phyloP scores from a whole-genome alignment of 2,329 filamentous ascomycete species.

The Xylaria digitata region DNA sequence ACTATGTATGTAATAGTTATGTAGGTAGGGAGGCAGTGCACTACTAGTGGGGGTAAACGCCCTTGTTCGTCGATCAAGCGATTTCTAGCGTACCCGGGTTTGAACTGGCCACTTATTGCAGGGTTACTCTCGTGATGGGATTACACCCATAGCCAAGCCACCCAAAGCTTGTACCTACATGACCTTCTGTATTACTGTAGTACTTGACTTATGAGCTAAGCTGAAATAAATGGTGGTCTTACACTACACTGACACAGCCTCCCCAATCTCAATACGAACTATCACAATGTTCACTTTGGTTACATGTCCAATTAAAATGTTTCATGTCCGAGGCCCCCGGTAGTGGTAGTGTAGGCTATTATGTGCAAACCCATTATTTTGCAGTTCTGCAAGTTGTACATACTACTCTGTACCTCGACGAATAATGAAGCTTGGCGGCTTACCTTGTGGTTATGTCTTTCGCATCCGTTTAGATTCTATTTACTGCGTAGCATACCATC shows the following conservation, averaged over 20 bases:
- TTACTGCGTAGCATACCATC: too few species aligned
- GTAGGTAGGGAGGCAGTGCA: neutral
- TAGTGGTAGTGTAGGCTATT: neutral
- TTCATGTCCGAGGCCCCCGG: neutral
- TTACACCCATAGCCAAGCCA: slow-evolving; percentile 21
- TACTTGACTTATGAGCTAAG: slow-evolving; percentile 3
- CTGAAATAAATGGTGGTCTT: neutral
- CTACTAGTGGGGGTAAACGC: neutral
- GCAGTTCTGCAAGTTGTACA: too few species aligned
- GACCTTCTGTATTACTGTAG: slow-evolving; percentile 21
- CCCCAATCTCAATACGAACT: slow-evolving; percentile 33
- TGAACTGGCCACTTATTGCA: too few species aligned
- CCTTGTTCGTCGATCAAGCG: neutral
- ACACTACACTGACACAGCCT: slow-evolving; percentile 24
- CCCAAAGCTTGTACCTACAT: slow-evolving; percentile 6
- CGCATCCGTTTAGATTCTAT: too few species aligned
- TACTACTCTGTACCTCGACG: too few species aligned
- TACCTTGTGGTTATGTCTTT: too few species aligned
- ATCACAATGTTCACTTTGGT: slow-evolving; percentile 1
- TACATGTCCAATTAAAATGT: slow-evolving; percentile 19
- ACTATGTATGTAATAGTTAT: too few species aligned
- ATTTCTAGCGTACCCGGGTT: neutral
- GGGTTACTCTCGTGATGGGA: neutral
- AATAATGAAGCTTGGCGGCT: too few species aligned
- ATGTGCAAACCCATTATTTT: neutral